Percentiles rank a stretch among this genome's conserved stretches.
phyloP scores from a whole-genome alignment of 2,329 filamentous ascomycete genomes.

The Aspergillus carbonarius region DNA sequence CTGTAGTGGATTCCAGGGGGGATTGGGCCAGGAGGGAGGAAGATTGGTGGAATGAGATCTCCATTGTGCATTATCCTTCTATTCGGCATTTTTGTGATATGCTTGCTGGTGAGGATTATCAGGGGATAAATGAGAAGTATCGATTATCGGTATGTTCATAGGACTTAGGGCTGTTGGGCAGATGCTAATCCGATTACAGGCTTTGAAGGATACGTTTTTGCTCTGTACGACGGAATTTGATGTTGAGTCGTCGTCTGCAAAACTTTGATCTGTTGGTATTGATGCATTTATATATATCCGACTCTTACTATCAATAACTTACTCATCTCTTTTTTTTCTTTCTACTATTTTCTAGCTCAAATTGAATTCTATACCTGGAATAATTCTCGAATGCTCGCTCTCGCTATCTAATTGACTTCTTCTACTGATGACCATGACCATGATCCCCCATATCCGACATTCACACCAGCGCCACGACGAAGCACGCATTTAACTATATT shows the following conservation, averaged over 20 bases:
- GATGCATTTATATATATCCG: too few species aligned
- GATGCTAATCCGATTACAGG: constrained; percentile 25
- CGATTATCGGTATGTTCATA: constrained; percentile 44
- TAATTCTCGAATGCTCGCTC: too few species aligned
- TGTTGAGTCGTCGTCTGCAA: constrained; percentile 30
- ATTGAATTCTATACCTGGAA: too few species aligned
- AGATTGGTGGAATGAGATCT: constrained; percentile 62
- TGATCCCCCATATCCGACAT: too few species aligned
- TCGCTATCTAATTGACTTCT: too few species aligned
- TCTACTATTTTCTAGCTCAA: too few species aligned
- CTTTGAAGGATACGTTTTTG: constrained; percentile 54
- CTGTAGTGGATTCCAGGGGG: constrained; percentile 25
- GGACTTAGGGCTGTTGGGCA: background rate
- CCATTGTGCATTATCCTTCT: constrained; percentile 64
- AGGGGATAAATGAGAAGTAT: constrained; percentile 56
- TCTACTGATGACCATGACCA: too few species aligned
- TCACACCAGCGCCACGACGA: too few species aligned
- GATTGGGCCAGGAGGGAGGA: constrained; percentile 19
- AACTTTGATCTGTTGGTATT: constrained; percentile 20
- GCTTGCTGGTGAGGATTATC: constrained; percentile 58
- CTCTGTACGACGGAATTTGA: constrained; percentile 55
- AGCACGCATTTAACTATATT: too few species aligned
- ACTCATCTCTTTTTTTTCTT: too few species aligned
- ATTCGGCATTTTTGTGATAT: constrained; percentile 63
- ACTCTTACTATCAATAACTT: too few species aligned